Evolutionary conservation across 352 stramenopile genomes (phyloP).

Genomic region (Pythium brassicae): DNA sequence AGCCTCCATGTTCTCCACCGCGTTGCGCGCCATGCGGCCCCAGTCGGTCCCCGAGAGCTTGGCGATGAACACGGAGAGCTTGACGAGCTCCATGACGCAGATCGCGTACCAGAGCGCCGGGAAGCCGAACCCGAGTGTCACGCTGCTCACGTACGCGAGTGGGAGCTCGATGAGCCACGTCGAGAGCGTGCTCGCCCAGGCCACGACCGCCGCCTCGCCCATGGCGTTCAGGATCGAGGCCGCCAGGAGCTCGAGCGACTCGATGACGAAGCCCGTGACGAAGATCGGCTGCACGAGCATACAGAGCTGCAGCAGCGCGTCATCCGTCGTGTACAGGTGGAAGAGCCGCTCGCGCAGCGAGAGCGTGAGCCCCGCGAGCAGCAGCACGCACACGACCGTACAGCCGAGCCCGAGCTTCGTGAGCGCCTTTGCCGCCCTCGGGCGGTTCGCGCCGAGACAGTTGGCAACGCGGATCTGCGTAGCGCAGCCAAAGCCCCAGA

Average conservation of each 20-base stretch:
- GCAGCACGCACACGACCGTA: slow-evolving; percentile 42
- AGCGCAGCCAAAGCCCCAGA: slow-evolving; percentile 77
- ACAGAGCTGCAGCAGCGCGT: slow-evolving; percentile 37
- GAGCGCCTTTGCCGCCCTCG: slow-evolving; percentile 55
- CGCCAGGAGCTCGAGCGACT: slow-evolving; percentile 49
- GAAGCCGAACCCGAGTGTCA: slow-evolving; percentile 43
- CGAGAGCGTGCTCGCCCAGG: slow-evolving; percentile 35
- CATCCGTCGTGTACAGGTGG: slow-evolving; percentile 44
- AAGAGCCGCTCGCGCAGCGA: slow-evolving; percentile 33
- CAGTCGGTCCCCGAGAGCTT: slow-evolving; percentile 40
- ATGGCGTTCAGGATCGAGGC: slow-evolving; percentile 42
- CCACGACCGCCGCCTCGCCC: slow-evolving; percentile 46
- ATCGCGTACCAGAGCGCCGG: slow-evolving; percentile 40
- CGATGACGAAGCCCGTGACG: slow-evolving; percentile 37
- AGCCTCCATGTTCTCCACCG: slow-evolving; percentile 22
- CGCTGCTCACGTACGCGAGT: slow-evolving; percentile 37
- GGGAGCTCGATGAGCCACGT: slow-evolving; percentile 50
- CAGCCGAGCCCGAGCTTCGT: slow-evolving; percentile 57
- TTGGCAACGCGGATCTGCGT: slow-evolving; percentile 77
- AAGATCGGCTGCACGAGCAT: slow-evolving; percentile 50
- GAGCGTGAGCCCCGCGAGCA: slow-evolving; percentile 33
- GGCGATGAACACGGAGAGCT: slow-evolving; percentile 31
- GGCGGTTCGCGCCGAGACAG: slow-evolving; percentile 67
- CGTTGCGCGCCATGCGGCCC: slow-evolving; percentile 31
- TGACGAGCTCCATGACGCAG: slow-evolving; percentile 41